Evolutionary conservation across 495 filamentous ascomycete species (phyloP).

Genomic region (Aspergillus indologenus): DNA sequence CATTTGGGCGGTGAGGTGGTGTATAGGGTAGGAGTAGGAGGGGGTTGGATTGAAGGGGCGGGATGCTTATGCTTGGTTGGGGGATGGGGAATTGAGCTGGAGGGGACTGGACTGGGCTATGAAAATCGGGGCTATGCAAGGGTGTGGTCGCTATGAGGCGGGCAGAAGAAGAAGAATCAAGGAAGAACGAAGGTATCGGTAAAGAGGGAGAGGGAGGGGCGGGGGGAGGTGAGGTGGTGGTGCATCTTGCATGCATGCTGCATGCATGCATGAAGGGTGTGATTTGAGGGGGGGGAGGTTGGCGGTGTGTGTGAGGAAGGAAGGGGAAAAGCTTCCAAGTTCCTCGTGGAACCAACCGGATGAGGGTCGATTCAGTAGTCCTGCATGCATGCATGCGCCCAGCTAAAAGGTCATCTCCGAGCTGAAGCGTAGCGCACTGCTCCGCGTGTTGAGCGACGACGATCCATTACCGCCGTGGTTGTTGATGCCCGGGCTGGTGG

Average conservation of each 20-base stretch:
- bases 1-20: too few species aligned
- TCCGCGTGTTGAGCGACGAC: slow-evolving; percentile 26
- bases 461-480: slow-evolving; percentile 28
- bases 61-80: too few species aligned
- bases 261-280: neutral
- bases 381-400: neutral
- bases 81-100: neutral
- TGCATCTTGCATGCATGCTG: neutral
- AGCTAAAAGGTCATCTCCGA: slow-evolving; percentile 36
- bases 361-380: too few species aligned
- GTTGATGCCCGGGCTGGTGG: slow-evolving; percentile 43
- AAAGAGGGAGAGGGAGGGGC: neutral
- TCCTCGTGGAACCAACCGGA: too few species aligned
- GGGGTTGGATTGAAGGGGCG: too few species aligned
- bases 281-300: neutral
- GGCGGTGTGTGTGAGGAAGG: too few species aligned
- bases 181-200: neutral
- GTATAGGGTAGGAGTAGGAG: too few species aligned
- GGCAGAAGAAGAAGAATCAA: neutral
- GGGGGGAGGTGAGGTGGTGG: neutral
- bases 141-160: neutral
- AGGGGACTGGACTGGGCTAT: too few species aligned
- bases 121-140: too few species aligned
- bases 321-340: too few species aligned
- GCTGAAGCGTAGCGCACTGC: slow-evolving; percentile 41